Conservation (phyloP, 352 stramenopile species). For the Phytophthora aleatoria region DNA sequence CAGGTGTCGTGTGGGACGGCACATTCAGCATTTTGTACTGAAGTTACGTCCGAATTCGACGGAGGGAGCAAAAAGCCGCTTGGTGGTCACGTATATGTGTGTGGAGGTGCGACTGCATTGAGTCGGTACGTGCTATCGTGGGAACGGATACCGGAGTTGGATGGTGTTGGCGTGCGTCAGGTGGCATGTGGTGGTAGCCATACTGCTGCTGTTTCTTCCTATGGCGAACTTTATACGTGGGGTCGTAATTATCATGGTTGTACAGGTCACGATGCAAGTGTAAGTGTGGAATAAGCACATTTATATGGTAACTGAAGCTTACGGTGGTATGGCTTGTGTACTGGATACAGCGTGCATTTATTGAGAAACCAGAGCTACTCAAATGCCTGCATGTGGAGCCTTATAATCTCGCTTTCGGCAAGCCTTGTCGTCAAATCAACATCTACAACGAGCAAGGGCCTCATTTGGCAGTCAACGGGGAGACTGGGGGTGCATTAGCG, state of each 20-base stretch:
- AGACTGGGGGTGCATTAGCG: constrained; percentile 63
- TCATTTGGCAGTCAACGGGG: constrained; percentile 84
- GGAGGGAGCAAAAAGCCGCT: constrained; percentile 62
- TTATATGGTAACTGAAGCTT: neutral
- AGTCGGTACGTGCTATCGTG: constrained; percentile 78
- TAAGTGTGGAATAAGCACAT: constrained; percentile 18
- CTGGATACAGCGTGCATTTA: constrained; percentile 56
- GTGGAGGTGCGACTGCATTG: constrained; percentile 83
- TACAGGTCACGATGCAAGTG: constrained; percentile 75
- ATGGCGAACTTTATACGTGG: constrained; percentile 94
- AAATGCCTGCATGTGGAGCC: constrained; percentile 85
- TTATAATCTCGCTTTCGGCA: constrained; percentile 88
- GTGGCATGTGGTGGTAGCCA: constrained; percentile 90
- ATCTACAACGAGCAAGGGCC: constrained; percentile 91
- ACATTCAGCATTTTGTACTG: constrained; percentile 84
- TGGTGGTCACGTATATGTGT: constrained; percentile 89
- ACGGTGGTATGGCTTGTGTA: neutral
- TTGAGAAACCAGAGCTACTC: constrained; percentile 77
- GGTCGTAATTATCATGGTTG: constrained; percentile 90
- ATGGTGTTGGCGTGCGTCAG: constrained; percentile 57
- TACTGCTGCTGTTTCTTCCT: constrained; percentile 87
- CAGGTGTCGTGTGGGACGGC: constrained; percentile 73
- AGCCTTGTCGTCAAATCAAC: constrained; percentile 81
- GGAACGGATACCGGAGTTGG: constrained; percentile 63
- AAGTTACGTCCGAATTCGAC: constrained; percentile 62